Conservation (phyloP, 2,329 filamentous ascomycete genomes). For the Aspergillus hortae region DNA sequence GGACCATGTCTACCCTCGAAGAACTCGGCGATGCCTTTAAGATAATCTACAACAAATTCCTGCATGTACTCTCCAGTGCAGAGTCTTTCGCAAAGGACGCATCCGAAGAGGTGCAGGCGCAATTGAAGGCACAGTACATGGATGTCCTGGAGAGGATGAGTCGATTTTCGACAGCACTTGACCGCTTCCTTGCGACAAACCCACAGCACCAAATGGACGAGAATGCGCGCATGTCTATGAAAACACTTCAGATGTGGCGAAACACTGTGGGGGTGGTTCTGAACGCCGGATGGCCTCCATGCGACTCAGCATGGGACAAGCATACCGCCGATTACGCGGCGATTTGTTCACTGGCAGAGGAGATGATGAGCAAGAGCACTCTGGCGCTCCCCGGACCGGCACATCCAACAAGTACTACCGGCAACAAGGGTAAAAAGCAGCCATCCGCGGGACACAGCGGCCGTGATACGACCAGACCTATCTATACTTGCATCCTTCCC, state of each 20-base stretch:
- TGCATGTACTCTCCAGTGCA: neutral
- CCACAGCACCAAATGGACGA: neutral
- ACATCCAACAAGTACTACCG: neutral
- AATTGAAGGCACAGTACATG: neutral
- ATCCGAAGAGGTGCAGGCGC: neutral
- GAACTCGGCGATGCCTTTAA: constrained; percentile 10
- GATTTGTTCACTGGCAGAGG: constrained; percentile 8
- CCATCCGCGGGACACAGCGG: constrained; percentile 2
- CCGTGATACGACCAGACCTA: neutral
- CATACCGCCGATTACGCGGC: constrained; percentile 5
- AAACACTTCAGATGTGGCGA: constrained; percentile 15
- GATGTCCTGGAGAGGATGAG: constrained; percentile 1
- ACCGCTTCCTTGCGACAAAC: constrained; percentile 9
- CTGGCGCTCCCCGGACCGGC: neutral
- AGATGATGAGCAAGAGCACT: constrained; percentile 3
- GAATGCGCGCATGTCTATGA: neutral
- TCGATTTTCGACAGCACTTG: constrained; percentile 10
- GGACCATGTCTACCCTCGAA: constrained; percentile 8
- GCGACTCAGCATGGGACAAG: constrained; percentile 11
- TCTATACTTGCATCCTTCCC: neutral
- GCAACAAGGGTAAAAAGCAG: neutral
- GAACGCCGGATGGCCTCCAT: constrained; percentile 7
- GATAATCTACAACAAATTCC: constrained; percentile 14
- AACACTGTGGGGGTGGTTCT: constrained; percentile 9
- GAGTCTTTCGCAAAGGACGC: neutral